Conservation (phyloP, 2,329 filamentous ascomycete genomes). For the Sclerotinia nivalis region DNA sequence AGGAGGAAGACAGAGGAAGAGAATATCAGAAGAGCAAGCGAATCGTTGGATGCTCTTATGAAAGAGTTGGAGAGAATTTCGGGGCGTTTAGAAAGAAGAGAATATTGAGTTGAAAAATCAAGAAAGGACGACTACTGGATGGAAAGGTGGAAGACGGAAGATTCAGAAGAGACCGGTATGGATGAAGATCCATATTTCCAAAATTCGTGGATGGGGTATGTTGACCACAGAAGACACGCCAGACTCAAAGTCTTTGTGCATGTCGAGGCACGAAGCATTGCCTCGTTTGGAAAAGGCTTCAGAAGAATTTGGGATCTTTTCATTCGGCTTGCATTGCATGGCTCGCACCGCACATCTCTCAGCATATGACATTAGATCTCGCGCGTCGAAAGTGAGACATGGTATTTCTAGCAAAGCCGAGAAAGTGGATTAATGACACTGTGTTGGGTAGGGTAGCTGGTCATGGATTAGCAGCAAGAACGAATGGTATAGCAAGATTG, state of each 20-base stretch:
- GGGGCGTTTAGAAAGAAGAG: slow-evolving; percentile 1
- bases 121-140: background rate
- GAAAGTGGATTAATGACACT: background rate
- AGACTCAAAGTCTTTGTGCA: background rate
- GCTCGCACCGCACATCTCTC: background rate
- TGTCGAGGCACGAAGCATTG: background rate
- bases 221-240: background rate
- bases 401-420: background rate
- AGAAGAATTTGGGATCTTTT: background rate
- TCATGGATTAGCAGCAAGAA: too few species aligned
- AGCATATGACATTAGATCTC: background rate
- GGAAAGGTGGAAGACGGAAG: background rate
- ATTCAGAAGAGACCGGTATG: background rate
- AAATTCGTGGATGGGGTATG: too few species aligned
- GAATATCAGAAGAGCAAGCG: slow-evolving; percentile 1
- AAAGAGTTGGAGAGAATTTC: slow-evolving; percentile 15
- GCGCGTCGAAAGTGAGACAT: background rate
- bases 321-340: too few species aligned
- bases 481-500: background rate
- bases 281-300: too few species aligned
- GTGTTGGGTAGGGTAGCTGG: background rate
- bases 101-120: background rate
- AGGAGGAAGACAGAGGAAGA: background rate
- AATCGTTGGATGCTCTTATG: slow-evolving; percentile 9
- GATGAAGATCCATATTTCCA: background rate